These are phyloP conservation scores for Backusella psychrophila DNA, from an alignment of 192 early-diverging fungal species.

Conservation along the genomic window DNA sequence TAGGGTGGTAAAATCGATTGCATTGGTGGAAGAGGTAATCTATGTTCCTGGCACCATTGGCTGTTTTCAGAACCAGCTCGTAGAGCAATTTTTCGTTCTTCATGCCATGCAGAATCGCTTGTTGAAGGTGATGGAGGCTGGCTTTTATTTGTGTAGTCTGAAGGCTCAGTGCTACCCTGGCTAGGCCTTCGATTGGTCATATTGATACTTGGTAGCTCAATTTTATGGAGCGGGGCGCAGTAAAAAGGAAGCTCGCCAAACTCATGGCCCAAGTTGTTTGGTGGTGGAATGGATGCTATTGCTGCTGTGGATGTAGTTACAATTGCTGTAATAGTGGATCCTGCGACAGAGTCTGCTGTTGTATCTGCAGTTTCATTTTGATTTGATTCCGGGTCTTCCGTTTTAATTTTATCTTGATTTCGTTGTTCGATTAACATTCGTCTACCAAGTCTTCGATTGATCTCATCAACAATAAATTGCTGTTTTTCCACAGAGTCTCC, in stretches of 20 bases:
- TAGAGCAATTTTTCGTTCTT: neutral
- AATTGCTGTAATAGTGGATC: neutral
- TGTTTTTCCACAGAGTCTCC: constrained; percentile 57
- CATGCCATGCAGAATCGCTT: neutral
- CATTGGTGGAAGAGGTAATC: constrained; percentile 5
- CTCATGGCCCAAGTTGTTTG: neutral
- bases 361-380: neutral
- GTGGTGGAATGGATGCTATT: neutral
- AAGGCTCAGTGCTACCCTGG: neutral
- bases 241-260: constrained; percentile 16
- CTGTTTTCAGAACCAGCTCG: neutral
- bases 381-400: neutral
- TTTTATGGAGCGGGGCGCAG: constrained; percentile 15
- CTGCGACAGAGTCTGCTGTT: neutral
- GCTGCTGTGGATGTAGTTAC: neutral
- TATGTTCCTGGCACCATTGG: neutral
- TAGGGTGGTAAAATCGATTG: constrained; percentile 4
- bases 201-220: constrained; percentile 14
- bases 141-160: neutral
- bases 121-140: neutral
- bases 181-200: neutral
- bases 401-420: neutral
- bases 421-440: constrained; percentile 10
- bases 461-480: constrained; percentile 63
- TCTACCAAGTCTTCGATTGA: constrained; percentile 40